Base-by-base conservation (phyloP, 371 early-diverging fungal genomes). In the Nematocida sp. region DNA sequence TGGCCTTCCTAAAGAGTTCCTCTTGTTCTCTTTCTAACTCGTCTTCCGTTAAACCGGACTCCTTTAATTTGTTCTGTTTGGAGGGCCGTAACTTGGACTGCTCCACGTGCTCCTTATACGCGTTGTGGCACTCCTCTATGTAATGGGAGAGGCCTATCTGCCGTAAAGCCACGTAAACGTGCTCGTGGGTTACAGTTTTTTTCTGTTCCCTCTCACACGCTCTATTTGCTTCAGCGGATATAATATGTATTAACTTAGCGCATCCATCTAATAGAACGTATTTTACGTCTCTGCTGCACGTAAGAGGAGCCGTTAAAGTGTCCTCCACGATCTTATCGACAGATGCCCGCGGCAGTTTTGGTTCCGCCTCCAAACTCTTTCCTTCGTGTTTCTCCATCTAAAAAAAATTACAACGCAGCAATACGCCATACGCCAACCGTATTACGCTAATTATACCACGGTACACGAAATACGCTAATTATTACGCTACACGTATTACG, bases 151-250 rank as follows among this genome's bases (percentile, higher is more conserved):
- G 95, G 0, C 94, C 96, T 25, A 93, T 87, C 11, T 87, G 82
- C 82, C 90, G 87, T 45, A 96, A 84, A 2, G 97, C 93, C 3
- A 88, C 79, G 38, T 93, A 86, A 2, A 98, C 90, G 82, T 98
- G 97, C 77, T 96, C 95, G 30, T 92, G 92, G 0, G 91, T 90
- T 67, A 98, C 96, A 1, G 96, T 96, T 85, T 96, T 98, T 81
- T 92, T 94, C 20, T 89, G 87, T 66, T 93, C 93, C 78, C 91
- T 92, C 81, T 95, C 96, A 82, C 95, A 95, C 28, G 90, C 88
- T 51, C 92, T 92, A 84, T 95, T 96, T 13, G 98, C 92, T 77
- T 93, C 91, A 1, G 91, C 88, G 26, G 81, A 50, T 7, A 85
- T 57, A 28, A 80, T 55, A 55, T 83, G 82, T 2, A 85, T 45